Evolutionary conservation across 139 green algal species (phyloP), one percentile per base, ranked within the genome.

Genomic region (Chlamydomonas incerta): DNA sequence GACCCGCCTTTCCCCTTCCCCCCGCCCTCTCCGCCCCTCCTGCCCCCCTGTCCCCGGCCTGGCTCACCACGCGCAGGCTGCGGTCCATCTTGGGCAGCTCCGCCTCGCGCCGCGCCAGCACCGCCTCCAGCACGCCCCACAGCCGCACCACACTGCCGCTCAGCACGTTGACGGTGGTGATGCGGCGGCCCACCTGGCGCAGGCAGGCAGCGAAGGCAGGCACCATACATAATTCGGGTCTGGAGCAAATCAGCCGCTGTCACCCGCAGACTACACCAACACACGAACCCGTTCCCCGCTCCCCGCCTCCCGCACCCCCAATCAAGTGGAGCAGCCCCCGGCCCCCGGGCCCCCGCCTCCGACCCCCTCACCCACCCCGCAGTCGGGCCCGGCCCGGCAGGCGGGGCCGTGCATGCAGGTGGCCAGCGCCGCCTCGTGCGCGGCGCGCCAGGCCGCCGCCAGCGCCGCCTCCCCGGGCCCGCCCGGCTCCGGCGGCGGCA

Each of bases 41-140:
- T 15, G n/a, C 66, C 33, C 66, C 21, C 68, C 8, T 8, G 18
- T 34, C 85, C 70, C 92, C 76, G 46, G 89, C 87, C 13, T 93
- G 86, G 28, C 95, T 74, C 67, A 98, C 92, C 29, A 97, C 91
- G 35, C 95, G 85, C 92, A 98, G 93, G 15, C 79, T 89, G 15
- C 94, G 89, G 76, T 98, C 95, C 46, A 80, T 72, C 34, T 90
- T 90, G 50, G 67, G 88, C 72, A 98, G 88, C 73, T 92, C 85
- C 70, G 70, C 31, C 80, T 96, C 90, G 57, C 95, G 86, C 23
- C 81, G 71, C 21, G 74, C 62, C 70, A 98, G 92, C 62, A 97
- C 91, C 34, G 72, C 72, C 89, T 98, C 95, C 70, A 98, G 91
- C 28, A 88, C 82, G n/a, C 93, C 94, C 95, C 95, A 98, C 74